Conservation (phyloP, 805 yeast genomes). For the Jamesozyma gamospora region DNA sequence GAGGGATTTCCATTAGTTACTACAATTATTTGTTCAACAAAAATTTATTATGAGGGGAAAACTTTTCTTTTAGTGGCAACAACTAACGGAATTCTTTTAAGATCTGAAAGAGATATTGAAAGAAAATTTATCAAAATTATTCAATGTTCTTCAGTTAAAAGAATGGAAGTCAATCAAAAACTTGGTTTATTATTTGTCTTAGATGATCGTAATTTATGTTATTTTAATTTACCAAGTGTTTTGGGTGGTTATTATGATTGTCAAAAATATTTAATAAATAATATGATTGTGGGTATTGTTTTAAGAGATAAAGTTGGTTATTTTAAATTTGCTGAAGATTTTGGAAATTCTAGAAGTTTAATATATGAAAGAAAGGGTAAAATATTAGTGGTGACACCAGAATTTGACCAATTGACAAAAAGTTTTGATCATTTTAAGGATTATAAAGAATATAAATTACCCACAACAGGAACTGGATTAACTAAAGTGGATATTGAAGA, state of each 20-base stretch:
- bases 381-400: conserved; percentile 34
- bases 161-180: conserved; percentile 40
- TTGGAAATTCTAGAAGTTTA: conserved; percentile 47
- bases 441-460: conserved; percentile 49
- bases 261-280: conserved; percentile 24
- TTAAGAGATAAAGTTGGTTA: conserved; percentile 46
- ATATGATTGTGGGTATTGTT: conserved; percentile 38
- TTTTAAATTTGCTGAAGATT: conserved; percentile 62
- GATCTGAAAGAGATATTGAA: conserved; percentile 11
- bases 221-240: conserved; percentile 54
- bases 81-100: conserved; percentile 50
- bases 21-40: conserved; percentile 35
- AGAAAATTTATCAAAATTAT: conserved; percentile 12
- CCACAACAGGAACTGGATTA: conserved; percentile 45
- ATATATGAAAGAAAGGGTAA: conserved; percentile 44
- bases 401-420: conserved; percentile 26
- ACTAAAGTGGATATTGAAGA: conserved; percentile 50
- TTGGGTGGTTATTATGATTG: conserved; percentile 45
- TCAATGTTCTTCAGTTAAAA: conserved; percentile 40
- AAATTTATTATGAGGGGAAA: conserved; percentile 38
- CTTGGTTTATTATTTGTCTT: conserved; percentile 49
- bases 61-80: conserved; percentile 50
- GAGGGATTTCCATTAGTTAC: conserved; percentile 20
- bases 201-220: conserved; percentile 48
- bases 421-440: conserved; percentile 26